A percentile compares a stretch with the other conserved stretches of the same genome.
Evolutionary conservation across 2,329 filamentous ascomycete species (phyloP).

Genomic region (Oidium heveae): DNA sequence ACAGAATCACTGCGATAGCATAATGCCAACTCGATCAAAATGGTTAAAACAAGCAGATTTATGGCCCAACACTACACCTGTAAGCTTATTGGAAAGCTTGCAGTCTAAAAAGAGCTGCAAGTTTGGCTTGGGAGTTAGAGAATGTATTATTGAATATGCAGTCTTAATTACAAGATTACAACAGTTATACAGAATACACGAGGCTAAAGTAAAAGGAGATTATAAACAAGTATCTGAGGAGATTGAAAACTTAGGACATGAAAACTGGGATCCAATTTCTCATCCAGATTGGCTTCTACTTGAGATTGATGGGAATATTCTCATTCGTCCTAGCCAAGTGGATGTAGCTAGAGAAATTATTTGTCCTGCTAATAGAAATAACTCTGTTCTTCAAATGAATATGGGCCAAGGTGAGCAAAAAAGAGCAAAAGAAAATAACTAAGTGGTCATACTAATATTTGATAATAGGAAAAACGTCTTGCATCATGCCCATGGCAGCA

Average conservation of each 20-base stretch:
- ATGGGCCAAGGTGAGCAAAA: constrained; percentile 30
- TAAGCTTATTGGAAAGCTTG: constrained; percentile 19
- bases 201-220: constrained; percentile 14
- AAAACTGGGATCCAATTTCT: constrained; percentile 14
- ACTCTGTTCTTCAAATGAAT: constrained; percentile 39
- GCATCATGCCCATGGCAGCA: constrained; percentile 27
- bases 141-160: constrained; percentile 17
- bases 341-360: constrained; percentile 37
- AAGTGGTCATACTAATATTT: not conserved
- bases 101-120: constrained; percentile 11
- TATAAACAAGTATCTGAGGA: constrained; percentile 16
- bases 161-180: constrained; percentile 18
- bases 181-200: constrained; percentile 18
- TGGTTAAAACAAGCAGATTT: constrained; percentile 18
- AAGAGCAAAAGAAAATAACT: not conserved
- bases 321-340: constrained; percentile 35
- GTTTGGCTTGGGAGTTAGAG: constrained; percentile 16
- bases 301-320: constrained; percentile 39
- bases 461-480: constrained; percentile 26
- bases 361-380: constrained; percentile 22
- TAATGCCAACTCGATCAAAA: constrained; percentile 9
- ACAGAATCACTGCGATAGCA: constrained; percentile 7
- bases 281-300: constrained; percentile 38
- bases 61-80: constrained; percentile 18
- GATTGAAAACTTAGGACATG: constrained; percentile 17